A percentile compares a stretch with the other conserved stretches of the same genome.
Evolutionary conservation across 2,329 filamentous ascomycete genomes (phyloP).

Genomic region (Colletotrichum liriopes): DNA sequence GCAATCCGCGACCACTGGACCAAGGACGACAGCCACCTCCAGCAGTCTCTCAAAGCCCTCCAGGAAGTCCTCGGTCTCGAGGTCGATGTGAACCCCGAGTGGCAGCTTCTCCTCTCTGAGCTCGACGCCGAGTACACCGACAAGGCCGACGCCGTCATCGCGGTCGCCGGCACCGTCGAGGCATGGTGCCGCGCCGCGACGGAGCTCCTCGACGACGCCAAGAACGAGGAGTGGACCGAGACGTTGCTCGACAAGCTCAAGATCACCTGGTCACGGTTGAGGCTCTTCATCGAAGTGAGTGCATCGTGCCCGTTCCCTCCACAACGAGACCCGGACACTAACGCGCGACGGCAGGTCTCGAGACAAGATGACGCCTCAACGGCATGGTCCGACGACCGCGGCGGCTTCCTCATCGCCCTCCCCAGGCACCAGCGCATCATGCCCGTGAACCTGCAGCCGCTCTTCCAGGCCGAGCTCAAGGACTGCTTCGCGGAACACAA

Average conservation of each 20-base stretch:
- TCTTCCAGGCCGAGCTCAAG: conserved; percentile 55
- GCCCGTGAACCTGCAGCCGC: conserved; percentile 52
- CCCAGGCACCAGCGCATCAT: conserved; percentile 52
- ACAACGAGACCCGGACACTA: too few species aligned
- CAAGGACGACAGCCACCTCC: conserved; percentile 51
- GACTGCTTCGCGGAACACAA: conserved; percentile 53
- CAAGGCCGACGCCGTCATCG: conserved; percentile 55
- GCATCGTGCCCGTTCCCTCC: not conserved
- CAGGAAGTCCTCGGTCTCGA: conserved; percentile 57
- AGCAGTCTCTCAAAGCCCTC: conserved; percentile 52
- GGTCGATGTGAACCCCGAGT: conserved; percentile 59
- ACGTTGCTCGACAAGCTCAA: conserved; percentile 56
- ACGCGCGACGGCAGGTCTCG: conserved; percentile 41
- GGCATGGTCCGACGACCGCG: conserved; percentile 55
- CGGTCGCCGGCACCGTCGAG: conserved; percentile 55
- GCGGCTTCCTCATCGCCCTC: conserved; percentile 57
- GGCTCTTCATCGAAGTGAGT: conserved; percentile 56
- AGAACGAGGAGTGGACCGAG: conserved; percentile 60
- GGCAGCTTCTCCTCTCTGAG: conserved; percentile 58
- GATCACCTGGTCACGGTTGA: conserved; percentile 48
- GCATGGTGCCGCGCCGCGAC: conserved; percentile 57
- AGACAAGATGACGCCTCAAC: conserved; percentile 51
- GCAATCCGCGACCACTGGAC: conserved; percentile 62
- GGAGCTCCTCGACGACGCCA: conserved; percentile 59
- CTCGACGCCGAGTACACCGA: conserved; percentile 58